phyloP scores from a whole-genome alignment of 2,329 filamentous ascomycete species.

The Hypoxylon rubiginosum region DNA sequence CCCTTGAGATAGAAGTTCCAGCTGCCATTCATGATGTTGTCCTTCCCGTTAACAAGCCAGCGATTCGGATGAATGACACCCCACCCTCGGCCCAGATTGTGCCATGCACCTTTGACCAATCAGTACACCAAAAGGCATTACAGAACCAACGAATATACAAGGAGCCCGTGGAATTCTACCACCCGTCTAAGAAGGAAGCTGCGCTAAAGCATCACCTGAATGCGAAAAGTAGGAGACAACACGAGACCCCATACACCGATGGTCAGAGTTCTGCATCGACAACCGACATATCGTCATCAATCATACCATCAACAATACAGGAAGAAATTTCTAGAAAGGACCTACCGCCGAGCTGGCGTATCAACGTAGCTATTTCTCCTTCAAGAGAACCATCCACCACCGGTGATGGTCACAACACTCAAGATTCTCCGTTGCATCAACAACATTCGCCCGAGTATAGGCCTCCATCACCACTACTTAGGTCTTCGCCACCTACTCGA shows the following conservation, averaged over 20 bases:
- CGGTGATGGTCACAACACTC: neutral
- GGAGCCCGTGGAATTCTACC: conserved; percentile 36
- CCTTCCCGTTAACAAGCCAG: conserved; percentile 44
- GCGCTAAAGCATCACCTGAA: conserved; percentile 18
- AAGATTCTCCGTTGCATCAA: conserved; percentile 12
- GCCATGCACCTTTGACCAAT: conserved; percentile 49
- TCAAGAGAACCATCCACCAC: conserved; percentile 9
- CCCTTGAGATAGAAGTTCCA: conserved; percentile 52
- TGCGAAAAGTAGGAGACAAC: neutral
- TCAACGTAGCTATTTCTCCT: conserved; percentile 2
- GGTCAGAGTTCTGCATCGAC: conserved; percentile 39
- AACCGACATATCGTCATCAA: conserved; percentile 42
- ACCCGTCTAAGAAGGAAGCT: conserved; percentile 27
- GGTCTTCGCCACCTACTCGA: conserved; percentile 20
- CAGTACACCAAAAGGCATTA: conserved; percentile 2
- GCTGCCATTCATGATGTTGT: conserved; percentile 40
- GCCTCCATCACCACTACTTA: conserved; percentile 26
- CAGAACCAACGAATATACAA: conserved; percentile 26
- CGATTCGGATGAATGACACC: conserved; percentile 45
- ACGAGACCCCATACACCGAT: conserved; percentile 6
- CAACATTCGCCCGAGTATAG: conserved; percentile 34
- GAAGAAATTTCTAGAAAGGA: conserved; percentile 8
- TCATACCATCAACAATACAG: conserved; percentile 48
- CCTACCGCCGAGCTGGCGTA: conserved; percentile 12
- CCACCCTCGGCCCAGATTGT: conserved; percentile 53